Percentiles rank a stretch among this genome's conserved stretches.
These are phyloP conservation scores for Pseudogymnoascus sp. DNA, from an alignment of 2,329 filamentous ascomycete species.

Conservation along the genomic window DNA sequence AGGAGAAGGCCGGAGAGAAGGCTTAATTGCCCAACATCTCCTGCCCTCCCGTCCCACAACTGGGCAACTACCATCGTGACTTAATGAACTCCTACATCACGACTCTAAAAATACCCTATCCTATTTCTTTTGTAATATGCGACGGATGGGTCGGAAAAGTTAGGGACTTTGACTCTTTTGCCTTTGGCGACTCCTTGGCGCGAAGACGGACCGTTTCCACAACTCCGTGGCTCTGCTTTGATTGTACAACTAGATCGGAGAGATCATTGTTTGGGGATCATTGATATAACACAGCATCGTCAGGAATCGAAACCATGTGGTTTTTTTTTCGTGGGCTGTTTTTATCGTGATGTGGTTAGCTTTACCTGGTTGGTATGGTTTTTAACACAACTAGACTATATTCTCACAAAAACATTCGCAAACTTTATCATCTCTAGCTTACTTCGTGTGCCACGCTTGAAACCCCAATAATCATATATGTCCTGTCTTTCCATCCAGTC, in stretches of 20 bases:
- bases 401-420: slow-evolving; percentile 9
- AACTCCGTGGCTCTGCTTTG: background rate
- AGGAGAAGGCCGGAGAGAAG: slow-evolving; percentile 44
- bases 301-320: background rate
- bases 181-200: background rate
- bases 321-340: background rate
- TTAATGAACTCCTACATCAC: slow-evolving; percentile 10
- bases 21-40: slow-evolving; percentile 32
- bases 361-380: slow-evolving; percentile 7
- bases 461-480: background rate
- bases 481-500: background rate
- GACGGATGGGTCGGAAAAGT: slow-evolving; percentile 8
- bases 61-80: slow-evolving; percentile 7
- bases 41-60: background rate
- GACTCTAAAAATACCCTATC: slow-evolving; percentile 9
- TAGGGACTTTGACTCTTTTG: slow-evolving; percentile 6
- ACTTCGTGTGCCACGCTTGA: background rate
- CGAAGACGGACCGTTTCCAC: slow-evolving; percentile 6
- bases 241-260: slow-evolving; percentile 5
- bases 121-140: slow-evolving; percentile 9
- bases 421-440: slow-evolving; percentile 1
- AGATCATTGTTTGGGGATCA: slow-evolving; percentile 8
- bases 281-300: background rate
- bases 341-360: slow-evolving; percentile 7
- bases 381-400: slow-evolving; percentile 9